These are phyloP conservation scores for Leccinum cinnamomeum DNA, from an alignment of 1,284 basidiomycete species.

Conservation along the genomic window DNA sequence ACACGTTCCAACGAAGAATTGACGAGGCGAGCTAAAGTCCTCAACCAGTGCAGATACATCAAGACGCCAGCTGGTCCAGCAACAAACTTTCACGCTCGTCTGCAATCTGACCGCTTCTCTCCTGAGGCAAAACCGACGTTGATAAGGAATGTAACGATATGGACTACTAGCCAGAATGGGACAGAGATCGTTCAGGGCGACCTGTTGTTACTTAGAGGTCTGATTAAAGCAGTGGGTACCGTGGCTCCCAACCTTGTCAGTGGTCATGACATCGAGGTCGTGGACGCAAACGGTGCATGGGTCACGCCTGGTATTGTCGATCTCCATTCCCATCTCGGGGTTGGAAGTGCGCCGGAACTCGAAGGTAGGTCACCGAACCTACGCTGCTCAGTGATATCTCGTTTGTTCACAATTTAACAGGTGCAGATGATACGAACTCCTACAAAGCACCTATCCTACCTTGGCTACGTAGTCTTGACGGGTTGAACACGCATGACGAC, in stretches of 20 bases:
- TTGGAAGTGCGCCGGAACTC: constrained; percentile 60
- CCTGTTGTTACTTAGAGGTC: constrained; percentile 52
- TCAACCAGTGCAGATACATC: constrained; percentile 49
- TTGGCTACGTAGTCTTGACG: constrained; percentile 52
- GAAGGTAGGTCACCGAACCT: constrained; percentile 36
- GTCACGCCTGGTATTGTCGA: constrained; percentile 75
- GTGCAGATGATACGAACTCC: constrained; percentile 56
- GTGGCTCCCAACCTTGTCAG: constrained; percentile 37
- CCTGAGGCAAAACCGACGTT: constrained; percentile 56
- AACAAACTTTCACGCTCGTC: constrained; percentile 51
- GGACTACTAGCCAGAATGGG: constrained; percentile 69
- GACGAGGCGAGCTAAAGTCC: constrained; percentile 30
- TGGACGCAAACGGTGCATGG: constrained; percentile 65
- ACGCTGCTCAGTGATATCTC: too few relatives aligned
- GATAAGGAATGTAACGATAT: constrained; percentile 74
- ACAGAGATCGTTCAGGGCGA: constrained; percentile 63
- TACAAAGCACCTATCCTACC: constrained; percentile 58
- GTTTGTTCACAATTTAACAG: constrained; percentile 25
- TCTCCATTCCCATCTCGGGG: constrained; percentile 78
- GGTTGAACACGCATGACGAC: constrained; percentile 53
- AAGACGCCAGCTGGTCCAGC: constrained; percentile 47
- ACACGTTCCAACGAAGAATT: constrained; percentile 10
- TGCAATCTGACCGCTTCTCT: constrained; percentile 63
- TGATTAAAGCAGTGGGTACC: constrained; percentile 49
- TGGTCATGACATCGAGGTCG: constrained; percentile 35